Conservation (phyloP, 2,329 filamentous ascomycete species). For the Fusarium sulawesiense region DNA sequence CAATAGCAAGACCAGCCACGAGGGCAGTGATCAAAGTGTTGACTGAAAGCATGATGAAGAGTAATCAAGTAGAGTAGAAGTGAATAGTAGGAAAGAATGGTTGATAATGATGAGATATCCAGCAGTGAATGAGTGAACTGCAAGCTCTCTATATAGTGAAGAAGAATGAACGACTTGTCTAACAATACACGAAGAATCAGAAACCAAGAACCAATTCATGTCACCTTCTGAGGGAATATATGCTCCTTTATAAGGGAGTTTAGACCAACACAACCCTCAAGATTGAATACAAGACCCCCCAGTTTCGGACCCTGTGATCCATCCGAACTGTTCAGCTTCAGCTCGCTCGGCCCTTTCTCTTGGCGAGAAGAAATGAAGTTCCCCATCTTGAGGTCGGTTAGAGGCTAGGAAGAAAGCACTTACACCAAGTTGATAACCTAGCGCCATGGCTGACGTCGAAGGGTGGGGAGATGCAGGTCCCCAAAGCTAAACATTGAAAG, state of each 20-base stretch:
- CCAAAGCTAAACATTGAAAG: slow-evolving; percentile 15
- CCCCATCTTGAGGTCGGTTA: slow-evolving; percentile 12
- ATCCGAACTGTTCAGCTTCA: background rate
- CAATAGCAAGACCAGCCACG: slow-evolving; percentile 27
- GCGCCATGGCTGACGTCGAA: slow-evolving; percentile 8
- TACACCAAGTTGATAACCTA: slow-evolving; percentile 13
- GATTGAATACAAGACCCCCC: slow-evolving; percentile 28
- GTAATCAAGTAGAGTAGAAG: background rate
- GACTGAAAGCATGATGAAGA: slow-evolving; percentile 28
- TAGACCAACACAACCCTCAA: slow-evolving; percentile 24
- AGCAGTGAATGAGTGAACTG: slow-evolving; percentile 32
- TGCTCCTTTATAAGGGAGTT: slow-evolving; percentile 37
- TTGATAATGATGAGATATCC: slow-evolving; percentile 4
- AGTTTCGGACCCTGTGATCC: background rate
- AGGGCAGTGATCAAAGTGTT: slow-evolving; percentile 26
- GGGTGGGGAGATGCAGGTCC: slow-evolving; percentile 29
- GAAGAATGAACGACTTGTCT: slow-evolving; percentile 3
- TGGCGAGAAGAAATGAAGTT: slow-evolving; percentile 24
- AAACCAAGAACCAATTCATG: slow-evolving; percentile 2
- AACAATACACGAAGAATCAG: slow-evolving; percentile 5
- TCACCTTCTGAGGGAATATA: slow-evolving; percentile 14
- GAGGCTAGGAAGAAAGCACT: slow-evolving; percentile 15
- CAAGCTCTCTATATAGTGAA: slow-evolving; percentile 32
- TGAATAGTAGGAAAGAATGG: slow-evolving; percentile 1
- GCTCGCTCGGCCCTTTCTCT: slow-evolving; percentile 15